Percentiles rank a stretch among this genome's conserved stretches.
Conservation (phyloP, 306 rosid species). For the Vachellia pachyceras region DNA sequence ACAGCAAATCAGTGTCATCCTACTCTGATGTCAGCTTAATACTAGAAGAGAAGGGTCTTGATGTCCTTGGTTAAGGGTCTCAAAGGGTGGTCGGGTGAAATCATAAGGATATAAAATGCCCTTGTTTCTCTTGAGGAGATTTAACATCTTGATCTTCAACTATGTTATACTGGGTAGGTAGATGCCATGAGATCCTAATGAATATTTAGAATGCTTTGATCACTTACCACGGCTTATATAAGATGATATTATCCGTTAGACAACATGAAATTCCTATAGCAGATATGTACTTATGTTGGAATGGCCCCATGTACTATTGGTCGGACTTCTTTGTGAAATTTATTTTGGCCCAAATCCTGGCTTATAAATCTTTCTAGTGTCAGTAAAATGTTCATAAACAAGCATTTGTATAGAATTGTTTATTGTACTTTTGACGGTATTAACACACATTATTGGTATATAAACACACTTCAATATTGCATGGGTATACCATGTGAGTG, state of each 20-base stretch:
- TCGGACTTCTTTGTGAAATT: background rate
- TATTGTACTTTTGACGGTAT: background rate
- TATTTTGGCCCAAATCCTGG: background rate
- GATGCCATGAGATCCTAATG: background rate
- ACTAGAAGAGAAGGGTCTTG: background rate
- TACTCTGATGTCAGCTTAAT: background rate
- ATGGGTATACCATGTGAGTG: background rate
- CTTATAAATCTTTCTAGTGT: background rate
- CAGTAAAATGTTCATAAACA: background rate
- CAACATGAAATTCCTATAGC: background rate
- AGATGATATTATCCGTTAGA: background rate
- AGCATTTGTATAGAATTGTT: background rate
- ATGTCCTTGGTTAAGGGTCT: constrained; percentile 8
- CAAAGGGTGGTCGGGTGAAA: background rate
- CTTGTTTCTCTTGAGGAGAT: background rate
- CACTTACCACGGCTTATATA: background rate
- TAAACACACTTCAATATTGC: background rate
- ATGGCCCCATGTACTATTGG: background rate
- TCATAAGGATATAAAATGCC: background rate
- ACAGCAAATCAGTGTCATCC: background rate
- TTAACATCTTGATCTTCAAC: background rate
- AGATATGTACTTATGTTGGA: background rate
- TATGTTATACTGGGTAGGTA: background rate
- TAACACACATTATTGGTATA: background rate
- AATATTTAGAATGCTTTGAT: constrained; percentile 4